Percentiles rank a stretch among this genome's conserved stretches.
Conservation (phyloP, 148 eudicot species). For the Camellia sinensis region DNA sequence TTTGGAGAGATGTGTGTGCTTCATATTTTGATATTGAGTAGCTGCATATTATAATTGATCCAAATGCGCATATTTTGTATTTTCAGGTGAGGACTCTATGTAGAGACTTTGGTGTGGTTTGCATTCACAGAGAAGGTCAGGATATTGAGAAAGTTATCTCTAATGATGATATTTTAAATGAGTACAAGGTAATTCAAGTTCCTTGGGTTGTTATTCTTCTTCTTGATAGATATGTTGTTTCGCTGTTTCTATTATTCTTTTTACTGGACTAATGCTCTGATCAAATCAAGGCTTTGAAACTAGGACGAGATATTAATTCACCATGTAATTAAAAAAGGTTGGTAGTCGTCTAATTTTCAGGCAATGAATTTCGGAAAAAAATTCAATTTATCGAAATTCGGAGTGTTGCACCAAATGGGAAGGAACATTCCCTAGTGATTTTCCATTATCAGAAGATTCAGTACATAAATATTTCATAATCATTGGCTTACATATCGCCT, state of each 20-base stretch:
- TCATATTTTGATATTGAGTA: not conserved
- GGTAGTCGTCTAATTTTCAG: not conserved
- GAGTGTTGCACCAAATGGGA: not conserved
- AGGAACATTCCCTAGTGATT: not conserved
- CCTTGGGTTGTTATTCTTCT: not conserved
- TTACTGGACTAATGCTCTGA: too few species aligned
- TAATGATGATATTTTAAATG: conserved; percentile 50
- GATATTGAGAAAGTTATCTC: conserved; percentile 60
- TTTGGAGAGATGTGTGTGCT: too few species aligned
- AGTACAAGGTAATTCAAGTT: conserved; percentile 55
- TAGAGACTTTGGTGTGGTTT: conserved; percentile 86
- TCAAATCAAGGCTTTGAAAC: too few species aligned
- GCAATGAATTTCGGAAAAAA: not conserved
- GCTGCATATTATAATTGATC: not conserved
- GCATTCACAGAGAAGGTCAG: conserved; percentile 79
- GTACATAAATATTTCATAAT: not conserved
- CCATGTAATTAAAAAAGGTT: too few species aligned
- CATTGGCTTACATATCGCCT: not conserved
- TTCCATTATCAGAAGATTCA: not conserved
- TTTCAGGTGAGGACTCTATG: conserved; percentile 65
- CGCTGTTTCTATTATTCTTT: not conserved
- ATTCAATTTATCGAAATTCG: not conserved
- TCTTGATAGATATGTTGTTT: not conserved
- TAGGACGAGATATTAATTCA: too few species aligned
- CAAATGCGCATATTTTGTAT: not conserved